Evolutionary conservation across 441 rosid genomes (phyloP), one percentile per base, ranked within the genome.

Genomic region (Eutrema salsugineum): DNA sequence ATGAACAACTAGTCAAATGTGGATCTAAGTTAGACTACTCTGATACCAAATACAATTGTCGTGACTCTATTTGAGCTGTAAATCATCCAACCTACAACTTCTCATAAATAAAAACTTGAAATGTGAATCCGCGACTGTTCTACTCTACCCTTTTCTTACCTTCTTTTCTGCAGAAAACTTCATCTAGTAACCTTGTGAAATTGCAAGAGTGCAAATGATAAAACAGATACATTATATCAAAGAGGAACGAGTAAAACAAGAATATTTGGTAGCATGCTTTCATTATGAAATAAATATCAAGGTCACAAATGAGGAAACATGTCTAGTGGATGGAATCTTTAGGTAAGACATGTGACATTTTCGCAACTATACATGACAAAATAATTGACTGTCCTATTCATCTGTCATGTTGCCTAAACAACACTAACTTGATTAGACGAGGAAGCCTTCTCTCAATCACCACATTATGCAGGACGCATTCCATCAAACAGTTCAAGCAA

Each of bases 231-330:
- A 55, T 39, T 62, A 63, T 50, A 68, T 53, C 5, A 42, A 40
- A 49, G 61, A 20, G 60, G 47, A 42, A 32, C 8, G 28, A 58
- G 30, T 11, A 33, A 30, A 50, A 38, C 74, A 75, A 68, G 65
- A 68, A 56, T 38, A 35, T 46, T 17, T 35, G 44, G 28, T 38
- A 61, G 43, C 32, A 68, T 27, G 32, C 65, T 68, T 68, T 62
- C 75, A 62, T 14, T 63, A 1, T 42, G 53, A 70, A 70, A 64
- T 56, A 70, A 70, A 50, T 16, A 63, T 9, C 19, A 42, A 76
- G 63, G 63, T 32, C 62, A 70, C 50, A 70, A 48, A 65, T 42
- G 43, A 68, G 63, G 70, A 60, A 75, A 55, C 79, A 76, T 56
- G 66, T 38, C 62, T 46, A 46, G 49, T 56, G 44, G 60, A 46